Evolutionary conservation across 2,329 filamentous ascomycete genomes (phyloP).

Genomic region (Thelonectria olida): DNA sequence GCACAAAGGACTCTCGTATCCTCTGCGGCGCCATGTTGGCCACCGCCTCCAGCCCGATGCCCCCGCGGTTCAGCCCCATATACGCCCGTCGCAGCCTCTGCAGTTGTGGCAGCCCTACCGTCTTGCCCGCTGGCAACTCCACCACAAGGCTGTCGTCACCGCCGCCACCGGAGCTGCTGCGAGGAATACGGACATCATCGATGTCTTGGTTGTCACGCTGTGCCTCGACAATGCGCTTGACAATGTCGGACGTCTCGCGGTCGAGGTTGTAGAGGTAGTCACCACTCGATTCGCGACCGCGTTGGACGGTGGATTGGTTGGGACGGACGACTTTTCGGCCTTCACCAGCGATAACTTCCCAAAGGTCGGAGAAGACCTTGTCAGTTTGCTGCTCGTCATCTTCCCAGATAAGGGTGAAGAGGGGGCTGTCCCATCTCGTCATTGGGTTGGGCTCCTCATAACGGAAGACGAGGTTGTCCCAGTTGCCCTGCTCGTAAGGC

Average conservation of each 20-base stretch:
- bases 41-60: conserved; percentile 66
- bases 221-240: conserved; percentile 74
- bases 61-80: conserved; percentile 77
- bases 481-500: conserved; percentile 66
- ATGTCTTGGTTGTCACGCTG: conserved; percentile 73
- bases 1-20: conserved; percentile 71
- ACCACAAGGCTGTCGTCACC: conserved; percentile 63
- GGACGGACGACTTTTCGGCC: conserved; percentile 72
- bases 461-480: conserved; percentile 82
- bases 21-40: conserved; percentile 63
- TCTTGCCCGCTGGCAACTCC: conserved; percentile 69
- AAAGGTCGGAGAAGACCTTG: conserved; percentile 71
- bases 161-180: conserved; percentile 50
- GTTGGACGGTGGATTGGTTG: conserved; percentile 77
- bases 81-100: conserved; percentile 83
- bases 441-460: conserved; percentile 90
- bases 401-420: conserved; percentile 82
- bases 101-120: conserved; percentile 76
- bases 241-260: conserved; percentile 79
- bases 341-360: conserved; percentile 76
- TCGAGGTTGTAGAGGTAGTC: conserved; percentile 86
- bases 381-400: conserved; percentile 70
- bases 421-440: conserved; percentile 84
- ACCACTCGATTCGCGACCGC: conserved; percentile 68
- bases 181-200: conserved; percentile 62